Evolutionary conservation across 768 basidiomycete species (phyloP).

Genomic region (Galerina sulciceps): DNA sequence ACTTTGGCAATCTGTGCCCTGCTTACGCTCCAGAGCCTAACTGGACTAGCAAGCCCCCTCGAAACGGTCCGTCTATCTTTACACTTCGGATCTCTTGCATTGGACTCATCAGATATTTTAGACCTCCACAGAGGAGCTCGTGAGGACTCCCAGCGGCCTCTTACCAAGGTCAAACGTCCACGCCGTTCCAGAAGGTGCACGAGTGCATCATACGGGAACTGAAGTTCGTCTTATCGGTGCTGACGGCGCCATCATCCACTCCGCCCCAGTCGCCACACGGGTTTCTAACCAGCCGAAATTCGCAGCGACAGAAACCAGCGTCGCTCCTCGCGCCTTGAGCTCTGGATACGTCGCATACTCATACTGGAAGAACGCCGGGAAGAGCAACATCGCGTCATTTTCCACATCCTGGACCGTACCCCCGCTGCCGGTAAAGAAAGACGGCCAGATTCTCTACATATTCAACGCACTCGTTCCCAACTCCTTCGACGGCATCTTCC

Average conservation of each 20-base stretch:
- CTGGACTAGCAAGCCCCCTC: too few species aligned
- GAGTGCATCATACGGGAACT: constrained; percentile 13
- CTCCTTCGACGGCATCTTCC: constrained; percentile 20
- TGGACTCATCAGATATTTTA: too few species aligned
- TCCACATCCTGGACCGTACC: constrained; percentile 24
- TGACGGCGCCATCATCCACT: constrained; percentile 14
- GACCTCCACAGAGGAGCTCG: not conserved
- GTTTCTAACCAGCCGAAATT: not conserved
- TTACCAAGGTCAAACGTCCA: constrained; percentile 12
- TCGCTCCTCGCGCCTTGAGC: not conserved
- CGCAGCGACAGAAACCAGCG: not conserved
- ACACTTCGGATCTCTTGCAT: too few species aligned
- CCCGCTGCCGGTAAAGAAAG: constrained; percentile 11
- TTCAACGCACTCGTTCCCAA: constrained; percentile 19
- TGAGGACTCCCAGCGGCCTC: constrained; percentile 22
- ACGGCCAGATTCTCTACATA: constrained; percentile 24
- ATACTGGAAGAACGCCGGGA: constrained; percentile 16
- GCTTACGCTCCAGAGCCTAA: too few species aligned
- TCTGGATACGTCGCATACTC: constrained; percentile 14
- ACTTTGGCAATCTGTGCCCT: too few species aligned
- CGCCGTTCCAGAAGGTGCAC: constrained; percentile 17
- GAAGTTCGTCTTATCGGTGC: constrained; percentile 12
- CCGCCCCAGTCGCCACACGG: not conserved
- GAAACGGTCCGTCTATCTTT: too few species aligned
- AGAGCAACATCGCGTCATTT: constrained; percentile 18